Evolutionary conservation across 768 basidiomycete species (phyloP), one percentile per base, ranked within the genome.

Genomic region (Trametes maxima): DNA sequence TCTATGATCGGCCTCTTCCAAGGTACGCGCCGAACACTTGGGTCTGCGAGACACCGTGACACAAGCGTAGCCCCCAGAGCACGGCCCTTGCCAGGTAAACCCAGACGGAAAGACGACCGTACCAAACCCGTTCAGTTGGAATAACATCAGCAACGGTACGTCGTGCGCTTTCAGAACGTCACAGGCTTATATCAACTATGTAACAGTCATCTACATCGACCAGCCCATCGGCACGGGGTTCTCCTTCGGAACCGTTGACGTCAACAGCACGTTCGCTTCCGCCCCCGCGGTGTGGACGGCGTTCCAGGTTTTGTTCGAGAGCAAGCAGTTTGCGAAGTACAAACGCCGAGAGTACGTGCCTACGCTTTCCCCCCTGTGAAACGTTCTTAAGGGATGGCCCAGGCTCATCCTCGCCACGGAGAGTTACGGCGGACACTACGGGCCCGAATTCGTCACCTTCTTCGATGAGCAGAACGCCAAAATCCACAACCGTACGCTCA

Each of bases 101-200:
- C 66, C 78, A 5, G 86, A 87, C 62, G 78, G 79, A 10, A 70
- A 73, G 36, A 79, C 80, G 2, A 86, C 85, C 0, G 74, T 71
- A 17, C 65, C 85, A 45, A 89, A 90, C 65, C 85, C 87, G 0
- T 85, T 78, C 71, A 85, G 87, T 57, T 89, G 88, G 88, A 89
- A 88, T 66, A 84, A 82, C 54, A 67, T 84, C 53, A 86, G 82
- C 73, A 89, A 89, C 62, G 81, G 87, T 87, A 50, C 40, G 84
- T 68, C 40, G 39, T n/a, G n/a, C 37, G 42, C 19, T 25, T 22
- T 25, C 19, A 17, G 43, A 49, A 49, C 45, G 11, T 13, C 22
- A 11, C n/a, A 17, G n/a, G 16, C 37, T 2, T 60, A 16, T 3
- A 17, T 42, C n/a, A 22, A 35, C 13, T 49, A 50, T 53, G 1